Conservation (phyloP, 176 grass and related monocot species). For the Aegilops longissima region DNA sequence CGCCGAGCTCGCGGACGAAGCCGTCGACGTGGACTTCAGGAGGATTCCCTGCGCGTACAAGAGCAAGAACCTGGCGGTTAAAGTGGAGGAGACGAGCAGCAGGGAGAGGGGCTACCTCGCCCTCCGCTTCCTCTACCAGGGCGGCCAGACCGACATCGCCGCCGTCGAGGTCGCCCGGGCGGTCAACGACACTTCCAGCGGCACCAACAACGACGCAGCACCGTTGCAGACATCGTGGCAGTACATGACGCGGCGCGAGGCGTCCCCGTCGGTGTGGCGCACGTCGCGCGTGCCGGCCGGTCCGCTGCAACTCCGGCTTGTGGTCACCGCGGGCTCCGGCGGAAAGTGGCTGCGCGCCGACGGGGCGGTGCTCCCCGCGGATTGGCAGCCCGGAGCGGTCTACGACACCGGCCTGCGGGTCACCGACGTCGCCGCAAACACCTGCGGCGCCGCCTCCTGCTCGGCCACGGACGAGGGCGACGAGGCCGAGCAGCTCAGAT, state of each 20-base stretch:
- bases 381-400: slow-evolving; percentile 45
- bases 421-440: slow-evolving; percentile 47
- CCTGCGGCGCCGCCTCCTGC: slow-evolving; percentile 21
- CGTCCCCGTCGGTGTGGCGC: slow-evolving; percentile 29
- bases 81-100: slow-evolving; percentile 46
- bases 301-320: slow-evolving; percentile 45
- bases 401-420: slow-evolving; percentile 50
- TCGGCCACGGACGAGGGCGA: neutral
- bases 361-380: slow-evolving; percentile 42
- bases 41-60: slow-evolving; percentile 56
- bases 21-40: neutral
- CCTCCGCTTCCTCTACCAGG: slow-evolving; percentile 62
- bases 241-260: slow-evolving; percentile 31
- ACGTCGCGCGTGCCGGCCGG: slow-evolving; percentile 29
- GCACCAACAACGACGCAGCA: neutral
- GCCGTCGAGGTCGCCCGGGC: slow-evolving; percentile 50
- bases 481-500: neutral
- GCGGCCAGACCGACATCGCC: slow-evolving; percentile 64
- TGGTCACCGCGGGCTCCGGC: slow-evolving; percentile 51
- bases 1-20: too few relatives aligned
- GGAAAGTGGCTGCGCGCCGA: slow-evolving; percentile 61
- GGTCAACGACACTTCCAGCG: neutral
- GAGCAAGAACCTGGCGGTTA: slow-evolving; percentile 40
- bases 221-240: slow-evolving; percentile 8
- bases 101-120: slow-evolving; percentile 3